Percentiles rank a stretch among this genome's conserved stretches.
Evolutionary conservation across 2,329 filamentous ascomycete species (phyloP).

Genomic region (Phoma sp.): DNA sequence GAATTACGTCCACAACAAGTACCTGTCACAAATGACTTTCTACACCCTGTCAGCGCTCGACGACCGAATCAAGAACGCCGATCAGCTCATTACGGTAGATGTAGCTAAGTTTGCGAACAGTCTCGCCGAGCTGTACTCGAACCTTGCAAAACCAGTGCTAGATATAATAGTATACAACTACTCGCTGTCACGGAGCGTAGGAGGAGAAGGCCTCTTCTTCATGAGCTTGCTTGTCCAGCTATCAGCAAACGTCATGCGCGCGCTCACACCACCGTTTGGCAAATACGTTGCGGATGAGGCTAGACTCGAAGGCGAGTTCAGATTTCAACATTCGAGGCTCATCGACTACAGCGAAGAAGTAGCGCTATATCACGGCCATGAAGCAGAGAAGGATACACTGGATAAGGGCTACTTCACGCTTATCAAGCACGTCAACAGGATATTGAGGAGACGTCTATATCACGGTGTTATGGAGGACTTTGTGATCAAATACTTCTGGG

Average conservation of each 20-base stretch:
- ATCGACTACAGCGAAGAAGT: conserved; percentile 98
- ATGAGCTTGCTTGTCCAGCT: conserved; percentile 95
- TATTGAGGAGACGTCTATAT: conserved; percentile 87
- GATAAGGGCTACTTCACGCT: conserved; percentile 99
- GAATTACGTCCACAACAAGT: conserved; percentile 93
- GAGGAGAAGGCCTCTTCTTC: conserved; percentile 91
- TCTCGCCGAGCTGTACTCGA: conserved; percentile 92
- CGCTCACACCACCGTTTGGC: conserved; percentile 92
- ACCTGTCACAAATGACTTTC: conserved; percentile 96
- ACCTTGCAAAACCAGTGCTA: conserved; percentile 90
- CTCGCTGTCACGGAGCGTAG: conserved; percentile 91
- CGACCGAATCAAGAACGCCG: conserved; percentile 97
- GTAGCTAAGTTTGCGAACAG: conserved; percentile 96
- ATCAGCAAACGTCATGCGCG: conserved; percentile 91
- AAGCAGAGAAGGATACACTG: conserved; percentile 92
- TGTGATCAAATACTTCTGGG: conserved; percentile 99
- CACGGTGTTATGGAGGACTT: conserved; percentile 99
- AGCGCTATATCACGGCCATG: conserved; percentile 88
- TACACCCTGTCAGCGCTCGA: conserved; percentile 95
- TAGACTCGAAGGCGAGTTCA: conserved; percentile 91
- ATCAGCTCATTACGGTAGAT: conserved; percentile 96
- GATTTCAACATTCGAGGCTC: conserved; percentile 90
- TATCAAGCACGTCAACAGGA: conserved; percentile 98
- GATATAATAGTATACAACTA: conserved; percentile 98
- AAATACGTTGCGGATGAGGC: conserved; percentile 98